Conservation (phyloP, 2,329 filamentous ascomycete genomes). For the Verticillium nonalfalfae region DNA sequence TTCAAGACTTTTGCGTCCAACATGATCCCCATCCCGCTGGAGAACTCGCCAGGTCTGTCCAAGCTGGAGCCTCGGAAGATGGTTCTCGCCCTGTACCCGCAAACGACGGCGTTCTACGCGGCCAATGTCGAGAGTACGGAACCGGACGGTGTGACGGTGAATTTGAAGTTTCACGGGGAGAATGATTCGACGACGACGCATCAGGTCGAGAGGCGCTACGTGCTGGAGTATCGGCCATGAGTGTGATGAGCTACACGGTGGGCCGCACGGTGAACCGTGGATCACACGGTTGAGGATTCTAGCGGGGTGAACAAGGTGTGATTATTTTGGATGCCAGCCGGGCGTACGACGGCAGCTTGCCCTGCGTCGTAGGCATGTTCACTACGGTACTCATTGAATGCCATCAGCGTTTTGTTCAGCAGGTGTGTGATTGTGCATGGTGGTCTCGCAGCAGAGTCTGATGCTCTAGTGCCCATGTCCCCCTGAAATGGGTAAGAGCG, state of each 20-base stretch:
- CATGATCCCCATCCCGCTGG: conserved; percentile 69
- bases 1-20: conserved; percentile 68
- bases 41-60: conserved; percentile 41
- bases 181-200: conserved; percentile 68
- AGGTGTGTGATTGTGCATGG: no score
- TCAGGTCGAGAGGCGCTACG: conserved; percentile 68
- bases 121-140: conserved; percentile 72
- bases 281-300: no score
- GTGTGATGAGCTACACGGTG: neutral
- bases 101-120: conserved; percentile 81
- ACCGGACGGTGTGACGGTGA: conserved; percentile 42
- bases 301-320: no score
- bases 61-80: conserved; percentile 63
- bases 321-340: no score
- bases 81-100: conserved; percentile 73
- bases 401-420: no score
- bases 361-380: no score
- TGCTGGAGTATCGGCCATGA: conserved; percentile 60
- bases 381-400: no score
- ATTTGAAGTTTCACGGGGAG: conserved; percentile 73
- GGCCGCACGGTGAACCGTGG: no score
- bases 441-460: no score
- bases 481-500: no score
- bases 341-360: no score
- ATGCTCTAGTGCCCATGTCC: no score